A percentile compares a stretch with the other conserved stretches of the same genome.
Evolutionary conservation across 768 basidiomycete species (phyloP).

Genomic region (Imleria badia): DNA sequence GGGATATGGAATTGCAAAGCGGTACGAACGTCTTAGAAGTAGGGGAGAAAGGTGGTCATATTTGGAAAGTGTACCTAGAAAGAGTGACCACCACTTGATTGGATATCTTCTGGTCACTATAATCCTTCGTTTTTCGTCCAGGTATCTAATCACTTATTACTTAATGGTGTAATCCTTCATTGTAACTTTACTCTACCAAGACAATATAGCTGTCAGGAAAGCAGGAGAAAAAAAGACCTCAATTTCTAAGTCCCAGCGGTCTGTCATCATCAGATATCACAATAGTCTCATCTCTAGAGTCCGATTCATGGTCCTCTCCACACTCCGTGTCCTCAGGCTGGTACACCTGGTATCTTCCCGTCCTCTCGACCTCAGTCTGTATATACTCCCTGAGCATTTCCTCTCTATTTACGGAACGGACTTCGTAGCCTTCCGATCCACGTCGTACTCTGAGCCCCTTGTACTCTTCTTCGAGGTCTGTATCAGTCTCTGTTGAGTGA

Average conservation of each 20-base stretch:
- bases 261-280: conserved; percentile 21
- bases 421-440: conserved; percentile 85
- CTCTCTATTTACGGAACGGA: conserved; percentile 59
- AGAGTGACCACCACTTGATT: conserved; percentile 33
- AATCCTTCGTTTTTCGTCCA: conserved; percentile 9
- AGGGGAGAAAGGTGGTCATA: conserved; percentile 65
- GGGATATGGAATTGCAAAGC: conserved; percentile 59
- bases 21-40: conserved; percentile 70
- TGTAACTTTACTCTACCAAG: conserved; percentile 28
- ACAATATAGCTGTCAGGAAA: conserved; percentile 9
- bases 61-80: conserved; percentile 72
- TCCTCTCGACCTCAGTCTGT: conserved; percentile 49
- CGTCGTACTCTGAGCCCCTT: conserved; percentile 48
- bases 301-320: conserved; percentile 38
- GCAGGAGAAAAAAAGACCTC: neutral
- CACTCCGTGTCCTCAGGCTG: conserved; percentile 54
- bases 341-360: conserved; percentile 67
- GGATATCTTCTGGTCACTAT: conserved; percentile 3
- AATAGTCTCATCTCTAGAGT: neutral
- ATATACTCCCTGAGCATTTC: conserved; percentile 62
- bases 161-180: conserved; percentile 31
- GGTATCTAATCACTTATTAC: conserved; percentile 31
- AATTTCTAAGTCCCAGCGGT: conserved; percentile 18
- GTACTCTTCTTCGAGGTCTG: conserved; percentile 33
- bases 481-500: conserved; percentile 17